These are phyloP conservation scores for Plasmodium chabaudi DNA, from an alignment of 169 alveolate species.

Conservation along the genomic window DNA sequence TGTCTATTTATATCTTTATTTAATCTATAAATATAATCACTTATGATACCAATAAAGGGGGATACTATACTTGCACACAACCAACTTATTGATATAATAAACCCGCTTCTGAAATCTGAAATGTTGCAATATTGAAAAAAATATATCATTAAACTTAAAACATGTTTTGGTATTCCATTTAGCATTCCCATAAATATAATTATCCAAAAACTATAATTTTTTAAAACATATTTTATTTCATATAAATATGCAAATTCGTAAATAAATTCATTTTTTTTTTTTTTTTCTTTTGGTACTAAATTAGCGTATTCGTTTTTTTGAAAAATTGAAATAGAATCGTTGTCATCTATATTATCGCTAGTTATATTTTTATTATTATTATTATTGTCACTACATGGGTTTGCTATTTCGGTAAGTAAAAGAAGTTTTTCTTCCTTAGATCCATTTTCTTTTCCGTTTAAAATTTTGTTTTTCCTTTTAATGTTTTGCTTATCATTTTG, in stretches of 20 bases:
- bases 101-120: constrained; percentile 78
- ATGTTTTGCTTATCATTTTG: constrained; percentile 7
- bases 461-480: neutral
- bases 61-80: constrained; percentile 79
- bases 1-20: constrained; percentile 79
- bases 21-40: constrained; percentile 77
- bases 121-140: constrained; percentile 82
- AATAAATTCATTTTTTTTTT: constrained; percentile 19
- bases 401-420: neutral
- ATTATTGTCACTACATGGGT: neutral
- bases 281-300: constrained; percentile 18
- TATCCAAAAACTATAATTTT: constrained; percentile 80
- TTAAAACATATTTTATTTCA: constrained; percentile 76
- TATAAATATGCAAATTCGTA: constrained; percentile 68
- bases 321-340: constrained; percentile 21
- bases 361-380: neutral
- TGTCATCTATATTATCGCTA: neutral
- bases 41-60: constrained; percentile 80
- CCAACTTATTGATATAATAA: constrained; percentile 80
- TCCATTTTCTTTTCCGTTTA: neutral
- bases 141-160: constrained; percentile 79
- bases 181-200: constrained; percentile 80
- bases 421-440: neutral
- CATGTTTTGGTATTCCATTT: constrained; percentile 82
- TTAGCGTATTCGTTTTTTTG: constrained; percentile 20